These are phyloP conservation scores for Eucalyptus brandiana DNA, from an alignment of 345 rosid genomes.

Conservation along the genomic window DNA sequence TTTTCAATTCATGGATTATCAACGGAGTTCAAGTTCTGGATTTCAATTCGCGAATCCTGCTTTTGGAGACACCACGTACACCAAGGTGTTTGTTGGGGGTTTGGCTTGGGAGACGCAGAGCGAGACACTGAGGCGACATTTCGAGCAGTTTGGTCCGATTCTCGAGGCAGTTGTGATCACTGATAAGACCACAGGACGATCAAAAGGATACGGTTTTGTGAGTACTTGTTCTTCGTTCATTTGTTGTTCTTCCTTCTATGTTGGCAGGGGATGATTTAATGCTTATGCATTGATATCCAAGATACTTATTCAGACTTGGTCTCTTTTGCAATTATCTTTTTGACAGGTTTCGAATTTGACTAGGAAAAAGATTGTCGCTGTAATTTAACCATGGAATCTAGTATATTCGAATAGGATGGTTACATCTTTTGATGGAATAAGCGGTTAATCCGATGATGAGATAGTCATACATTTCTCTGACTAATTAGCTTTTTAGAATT, in stretches of 20 bases:
- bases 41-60: slow-evolving; percentile 71
- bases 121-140: slow-evolving; percentile 83
- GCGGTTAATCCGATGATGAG: not conserved
- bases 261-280: not conserved
- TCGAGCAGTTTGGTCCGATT: slow-evolving; percentile 84
- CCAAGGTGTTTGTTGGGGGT: slow-evolving; percentile 89
- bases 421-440: not conserved
- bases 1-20: slow-evolving; percentile 40
- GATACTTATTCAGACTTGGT: not conserved
- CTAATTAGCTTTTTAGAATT: not conserved
- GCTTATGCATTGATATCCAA: not conserved
- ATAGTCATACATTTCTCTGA: not conserved
- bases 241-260: not conserved
- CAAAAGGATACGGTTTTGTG: slow-evolving; percentile 99
- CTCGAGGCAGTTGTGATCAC: slow-evolving; percentile 93
- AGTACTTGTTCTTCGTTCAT: slow-evolving; percentile 12
- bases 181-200: slow-evolving; percentile 93
- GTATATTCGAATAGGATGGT: not conserved
- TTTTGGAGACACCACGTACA: slow-evolving; percentile 87
- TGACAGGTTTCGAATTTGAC: not conserved
- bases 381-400: not conserved
- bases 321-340: not conserved
- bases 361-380: not conserved
- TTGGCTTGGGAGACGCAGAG: slow-evolving; percentile 95
- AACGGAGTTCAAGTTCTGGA: slow-evolving; percentile 40